Percentiles rank a stretch among this genome's conserved stretches.
Evolutionary conservation across 2,329 filamentous ascomycete genomes (phyloP).

Genomic region (Penicillium fuscoglaucum): DNA sequence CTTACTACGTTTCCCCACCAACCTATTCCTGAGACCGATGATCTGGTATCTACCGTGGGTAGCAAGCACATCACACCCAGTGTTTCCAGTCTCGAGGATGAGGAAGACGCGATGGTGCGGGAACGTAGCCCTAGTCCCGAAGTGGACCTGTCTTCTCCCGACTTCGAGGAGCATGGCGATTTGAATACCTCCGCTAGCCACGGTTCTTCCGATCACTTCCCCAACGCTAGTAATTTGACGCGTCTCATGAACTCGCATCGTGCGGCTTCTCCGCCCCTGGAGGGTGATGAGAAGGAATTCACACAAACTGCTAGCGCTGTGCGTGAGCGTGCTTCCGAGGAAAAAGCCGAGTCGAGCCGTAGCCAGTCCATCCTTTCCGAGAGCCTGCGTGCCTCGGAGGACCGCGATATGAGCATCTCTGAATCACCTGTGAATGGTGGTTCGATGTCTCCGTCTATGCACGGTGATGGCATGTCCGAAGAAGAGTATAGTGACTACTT

Average conservation of each 20-base stretch:
- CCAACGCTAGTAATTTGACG: slow-evolving; percentile 57
- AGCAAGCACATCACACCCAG: slow-evolving; percentile 77
- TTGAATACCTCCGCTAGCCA: slow-evolving; percentile 59
- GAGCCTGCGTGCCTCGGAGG: slow-evolving; percentile 44
- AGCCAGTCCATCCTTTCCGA: slow-evolving; percentile 40
- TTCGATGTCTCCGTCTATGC: slow-evolving; percentile 33
- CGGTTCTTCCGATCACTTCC: slow-evolving; percentile 56
- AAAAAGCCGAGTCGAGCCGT: slow-evolving; percentile 36
- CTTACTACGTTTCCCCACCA: slow-evolving; percentile 85
- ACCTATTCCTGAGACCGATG: slow-evolving; percentile 68
- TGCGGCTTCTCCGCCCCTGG: slow-evolving; percentile 81
- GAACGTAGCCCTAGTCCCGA: slow-evolving; percentile 83
- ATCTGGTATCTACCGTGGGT: slow-evolving; percentile 51
- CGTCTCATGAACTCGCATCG: slow-evolving; percentile 64
- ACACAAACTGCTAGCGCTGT: slow-evolving; percentile 90
- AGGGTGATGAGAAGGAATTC: slow-evolving; percentile 95
- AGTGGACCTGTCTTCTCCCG: slow-evolving; percentile 82
- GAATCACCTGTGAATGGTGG: slow-evolving; percentile 36
- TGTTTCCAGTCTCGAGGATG: slow-evolving; percentile 72
- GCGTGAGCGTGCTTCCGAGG: slow-evolving; percentile 55
- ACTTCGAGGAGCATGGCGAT: slow-evolving; percentile 71
- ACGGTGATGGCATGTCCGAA: slow-evolving; percentile 32
- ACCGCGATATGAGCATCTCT: slow-evolving; percentile 30
- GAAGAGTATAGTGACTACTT: slow-evolving; percentile 40
- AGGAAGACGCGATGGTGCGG: slow-evolving; percentile 60